phyloP scores from a whole-genome alignment of 1,284 basidiomycete species.

The Lignosus rhinocerotis region DNA sequence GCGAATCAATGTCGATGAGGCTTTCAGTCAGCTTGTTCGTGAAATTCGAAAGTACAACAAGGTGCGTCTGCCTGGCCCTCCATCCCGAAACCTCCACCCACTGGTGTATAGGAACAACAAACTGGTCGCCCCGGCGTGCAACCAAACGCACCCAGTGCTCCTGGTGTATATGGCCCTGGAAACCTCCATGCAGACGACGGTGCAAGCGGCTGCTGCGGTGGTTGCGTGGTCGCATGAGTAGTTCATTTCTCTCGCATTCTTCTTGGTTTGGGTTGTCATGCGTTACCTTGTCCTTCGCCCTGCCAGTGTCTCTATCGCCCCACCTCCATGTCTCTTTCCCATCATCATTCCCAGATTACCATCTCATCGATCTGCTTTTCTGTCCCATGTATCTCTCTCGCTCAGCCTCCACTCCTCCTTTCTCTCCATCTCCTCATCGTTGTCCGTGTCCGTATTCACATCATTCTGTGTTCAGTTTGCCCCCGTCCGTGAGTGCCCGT shows the following conservation, averaged over 20 bases:
- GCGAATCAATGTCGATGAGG: constrained; percentile 97
- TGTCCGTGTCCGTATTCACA: background rate
- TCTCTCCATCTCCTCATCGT: background rate
- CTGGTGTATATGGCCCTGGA: constrained; percentile 48
- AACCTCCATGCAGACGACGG: constrained; percentile 51
- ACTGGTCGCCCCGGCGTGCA: constrained; percentile 56
- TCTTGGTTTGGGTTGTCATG: constrained; percentile 16
- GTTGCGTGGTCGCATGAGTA: constrained; percentile 59
- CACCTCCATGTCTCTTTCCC: background rate
- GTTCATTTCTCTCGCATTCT: background rate
- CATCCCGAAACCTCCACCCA: background rate
- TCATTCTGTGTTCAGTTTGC: constrained; percentile 12
- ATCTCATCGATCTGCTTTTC: constrained; percentile 24
- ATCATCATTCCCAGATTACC: constrained; percentile 13
- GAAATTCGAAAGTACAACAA: constrained; percentile 98
- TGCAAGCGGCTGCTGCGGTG: constrained; percentile 67
- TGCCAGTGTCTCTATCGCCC: background rate
- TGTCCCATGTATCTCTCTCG: constrained; percentile 19
- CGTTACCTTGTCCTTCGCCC: constrained; percentile 14
- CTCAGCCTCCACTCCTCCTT: constrained; percentile 7
- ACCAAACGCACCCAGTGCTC: constrained; percentile 43
- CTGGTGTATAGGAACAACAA: constrained; percentile 52
- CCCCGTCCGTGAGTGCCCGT: constrained; percentile 4
- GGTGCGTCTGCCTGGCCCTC: constrained; percentile 38
- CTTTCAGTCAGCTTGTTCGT: constrained; percentile 95